These are phyloP conservation scores for Micractinium conductrix DNA, from an alignment of 139 green algal species.

Conservation along the genomic window DNA sequence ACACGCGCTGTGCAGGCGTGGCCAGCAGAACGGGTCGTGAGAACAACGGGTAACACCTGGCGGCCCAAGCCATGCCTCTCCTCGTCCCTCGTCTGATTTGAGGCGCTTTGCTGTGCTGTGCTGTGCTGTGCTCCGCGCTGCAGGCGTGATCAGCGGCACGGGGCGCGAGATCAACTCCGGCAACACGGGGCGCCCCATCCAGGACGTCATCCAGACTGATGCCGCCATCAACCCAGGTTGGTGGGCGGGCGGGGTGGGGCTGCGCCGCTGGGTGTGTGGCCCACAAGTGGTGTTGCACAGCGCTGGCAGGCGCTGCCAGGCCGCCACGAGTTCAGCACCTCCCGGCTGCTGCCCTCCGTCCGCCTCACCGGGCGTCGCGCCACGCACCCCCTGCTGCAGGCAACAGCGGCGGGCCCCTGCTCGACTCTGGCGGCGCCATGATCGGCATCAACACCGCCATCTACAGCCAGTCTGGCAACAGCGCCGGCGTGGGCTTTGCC, in stretches of 20 bases:
- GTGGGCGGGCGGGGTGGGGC: neutral
- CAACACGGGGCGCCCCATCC: slow-evolving; percentile 65
- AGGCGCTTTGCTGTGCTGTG: no score
- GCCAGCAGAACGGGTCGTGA: no score
- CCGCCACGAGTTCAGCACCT: no score
- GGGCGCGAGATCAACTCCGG: slow-evolving; percentile 70
- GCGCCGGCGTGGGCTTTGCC: slow-evolving; percentile 86
- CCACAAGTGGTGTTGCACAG: no score
- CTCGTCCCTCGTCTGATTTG: no score
- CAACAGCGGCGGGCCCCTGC: slow-evolving; percentile 63
- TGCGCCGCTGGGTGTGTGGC: no score
- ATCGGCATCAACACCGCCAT: slow-evolving; percentile 81
- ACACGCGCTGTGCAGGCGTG: no score
- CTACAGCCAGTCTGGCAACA: slow-evolving; percentile 55
- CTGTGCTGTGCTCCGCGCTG: neutral
- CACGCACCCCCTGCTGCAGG: slow-evolving; percentile 17
- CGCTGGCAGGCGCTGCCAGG: no score
- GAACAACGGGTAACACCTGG: no score
- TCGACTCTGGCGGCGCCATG: slow-evolving; percentile 68
- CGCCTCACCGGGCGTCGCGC: neutral
- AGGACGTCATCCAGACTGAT: slow-evolving; percentile 90
- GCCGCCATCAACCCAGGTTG: slow-evolving; percentile 86
- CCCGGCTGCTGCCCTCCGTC: no score
- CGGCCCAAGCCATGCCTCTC: no score
- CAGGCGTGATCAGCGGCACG: slow-evolving; percentile 77